Conservation (phyloP, 2,329 filamentous ascomycete species). For the Volutella citrinella region DNA sequence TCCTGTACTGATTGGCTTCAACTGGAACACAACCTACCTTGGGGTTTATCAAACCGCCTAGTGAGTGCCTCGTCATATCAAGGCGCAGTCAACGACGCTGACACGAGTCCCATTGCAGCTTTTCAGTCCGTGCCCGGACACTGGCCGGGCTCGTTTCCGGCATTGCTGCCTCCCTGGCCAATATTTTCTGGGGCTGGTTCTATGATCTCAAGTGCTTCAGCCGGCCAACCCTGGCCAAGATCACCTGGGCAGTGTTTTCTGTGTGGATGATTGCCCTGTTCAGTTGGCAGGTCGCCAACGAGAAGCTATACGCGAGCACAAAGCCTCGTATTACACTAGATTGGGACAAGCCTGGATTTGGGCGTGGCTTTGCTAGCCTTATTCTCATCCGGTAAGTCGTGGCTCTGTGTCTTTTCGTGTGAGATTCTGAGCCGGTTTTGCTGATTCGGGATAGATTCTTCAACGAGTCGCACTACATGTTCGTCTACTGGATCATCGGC, state of each 20-base stretch:
- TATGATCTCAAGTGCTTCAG: slow-evolving; percentile 41
- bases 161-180: slow-evolving; percentile 41
- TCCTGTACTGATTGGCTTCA: slow-evolving; percentile 47
- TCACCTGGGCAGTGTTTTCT: slow-evolving; percentile 40
- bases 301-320: slow-evolving; percentile 41
- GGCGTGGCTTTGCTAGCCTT: slow-evolving; percentile 45
- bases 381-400: slow-evolving; percentile 42
- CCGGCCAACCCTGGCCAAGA: slow-evolving; percentile 39
- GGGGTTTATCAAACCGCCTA: slow-evolving; percentile 52
- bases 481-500: slow-evolving; percentile 50
- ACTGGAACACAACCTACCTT: slow-evolving; percentile 49
- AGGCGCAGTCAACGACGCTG: no score
- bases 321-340: slow-evolving; percentile 39
- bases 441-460: slow-evolving; percentile 42
- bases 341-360: slow-evolving; percentile 42
- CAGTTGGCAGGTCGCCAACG: slow-evolving; percentile 46
- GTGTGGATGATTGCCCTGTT: slow-evolving; percentile 41
- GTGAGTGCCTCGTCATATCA: no score
- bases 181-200: slow-evolving; percentile 49
- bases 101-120: slow-evolving; percentile 27
- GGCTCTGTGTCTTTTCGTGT: not conserved
- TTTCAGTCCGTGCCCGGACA: slow-evolving; percentile 46
- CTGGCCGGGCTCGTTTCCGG: slow-evolving; percentile 44
- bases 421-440: no score
- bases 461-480: slow-evolving; percentile 51